Base-by-base conservation (phyloP, 139 green algal genomes). In the Picochlorum sp. region DNA sequence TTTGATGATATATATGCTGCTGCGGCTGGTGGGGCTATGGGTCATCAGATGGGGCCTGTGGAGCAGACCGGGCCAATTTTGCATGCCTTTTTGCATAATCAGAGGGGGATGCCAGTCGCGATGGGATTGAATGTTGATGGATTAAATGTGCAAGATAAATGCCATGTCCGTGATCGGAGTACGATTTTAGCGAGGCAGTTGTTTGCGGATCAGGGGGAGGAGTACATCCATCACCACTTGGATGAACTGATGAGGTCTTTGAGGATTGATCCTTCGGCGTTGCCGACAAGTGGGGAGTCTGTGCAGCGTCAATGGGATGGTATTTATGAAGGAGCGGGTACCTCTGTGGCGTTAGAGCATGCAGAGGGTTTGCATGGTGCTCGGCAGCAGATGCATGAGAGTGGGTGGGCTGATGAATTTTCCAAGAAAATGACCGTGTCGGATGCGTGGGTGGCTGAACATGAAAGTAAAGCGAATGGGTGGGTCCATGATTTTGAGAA, bases 171-270 rank as follows among this genome's bases (percentile, higher is more conserved):
- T 4, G 83, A 95, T 75, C 70, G 88, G 21, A 66, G 68, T 60
- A 90, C 86, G 58, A 92, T 94, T 71, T 75, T 95, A 62, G 81
- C 88, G 3, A 78, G 88, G 3, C 88, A 95, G 44, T 63, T 95
- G 69, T 91, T 85, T 64, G 80, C 79, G 3, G 78, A 87, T 23
- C 62, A 71, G 15, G 85, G 84, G 14, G 66, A 81, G 7, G 54
- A 41, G 13, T 87, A 81, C 56, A 85, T 85, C 38, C 85, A 90
- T 66, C 63, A 41, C 44, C 83, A 92, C 79, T 86, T 94, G 41
- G 66, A 34, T 21, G 45, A 61, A 3, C 77, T 94, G 70, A 75
- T 94, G n/a, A 60, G 54, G 9, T 87, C 83, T 0, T 63, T 92
- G 11, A 63, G 78, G 49, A 90, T 95, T 56, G 71, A 91, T 54